Percentiles rank a stretch among this genome's conserved stretches.
Conservation (phyloP, 2,329 filamentous ascomycete genomes). For the Xylariomycetidae sp. region DNA sequence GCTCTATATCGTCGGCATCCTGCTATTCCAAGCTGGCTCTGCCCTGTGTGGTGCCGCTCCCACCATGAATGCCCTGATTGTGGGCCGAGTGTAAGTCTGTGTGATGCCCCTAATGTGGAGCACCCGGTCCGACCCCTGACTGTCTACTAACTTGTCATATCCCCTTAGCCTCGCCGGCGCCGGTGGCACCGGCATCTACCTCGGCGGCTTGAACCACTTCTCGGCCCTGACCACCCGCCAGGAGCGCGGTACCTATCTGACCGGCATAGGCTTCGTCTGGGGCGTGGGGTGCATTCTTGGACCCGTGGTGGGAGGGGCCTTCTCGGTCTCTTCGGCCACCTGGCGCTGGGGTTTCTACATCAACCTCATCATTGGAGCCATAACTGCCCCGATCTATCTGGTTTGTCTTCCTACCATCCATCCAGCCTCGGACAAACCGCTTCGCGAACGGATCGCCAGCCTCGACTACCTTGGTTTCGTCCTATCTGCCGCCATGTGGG, state of each 20-base stretch:
- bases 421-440: slow-evolving; percentile 23
- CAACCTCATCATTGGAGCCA: slow-evolving; percentile 45
- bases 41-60: slow-evolving; percentile 32
- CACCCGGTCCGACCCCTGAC: too few relatives aligned
- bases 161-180: slow-evolving; percentile 38
- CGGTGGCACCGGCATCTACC: slow-evolving; percentile 41
- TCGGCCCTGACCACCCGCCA: slow-evolving; percentile 12
- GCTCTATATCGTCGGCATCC: slow-evolving; percentile 20
- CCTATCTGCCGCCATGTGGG: slow-evolving; percentile 33
- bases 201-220: slow-evolving; percentile 22
- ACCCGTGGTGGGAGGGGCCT: slow-evolving; percentile 43
- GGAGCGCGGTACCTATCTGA: slow-evolving; percentile 27
- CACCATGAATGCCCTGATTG: slow-evolving; percentile 36
- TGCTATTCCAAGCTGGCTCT: slow-evolving; percentile 20
- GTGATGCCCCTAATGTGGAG: too few relatives aligned
- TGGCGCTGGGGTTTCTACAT: slow-evolving; percentile 53
- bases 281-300: slow-evolving; percentile 35
- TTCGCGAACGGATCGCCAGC: slow-evolving; percentile 12
- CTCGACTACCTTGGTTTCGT: slow-evolving; percentile 43
- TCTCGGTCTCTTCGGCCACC: slow-evolving; percentile 34
- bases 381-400: slow-evolving; percentile 27
- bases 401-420: slow-evolving; percentile 23
- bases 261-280: slow-evolving; percentile 26
- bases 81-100: slow-evolving; percentile 43
- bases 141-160: too few relatives aligned